Evolutionary conservation across 2,329 filamentous ascomycete species (phyloP).

Genomic region (Helminthosporium solani): DNA sequence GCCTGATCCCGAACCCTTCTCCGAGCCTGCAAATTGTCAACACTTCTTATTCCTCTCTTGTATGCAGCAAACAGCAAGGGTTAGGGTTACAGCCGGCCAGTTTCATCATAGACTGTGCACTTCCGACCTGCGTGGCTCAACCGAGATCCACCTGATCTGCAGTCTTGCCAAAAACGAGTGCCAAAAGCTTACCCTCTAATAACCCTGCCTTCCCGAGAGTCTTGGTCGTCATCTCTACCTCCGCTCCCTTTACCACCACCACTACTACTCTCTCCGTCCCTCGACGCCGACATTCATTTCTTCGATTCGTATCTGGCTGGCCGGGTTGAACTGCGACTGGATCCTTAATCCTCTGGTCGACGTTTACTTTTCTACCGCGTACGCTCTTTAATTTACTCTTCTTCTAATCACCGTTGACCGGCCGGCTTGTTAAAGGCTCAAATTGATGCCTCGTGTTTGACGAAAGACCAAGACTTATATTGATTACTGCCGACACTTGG

Average conservation of each 20-base stretch:
- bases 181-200: constrained; percentile 36
- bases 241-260: constrained; percentile 27
- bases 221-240: constrained; percentile 35
- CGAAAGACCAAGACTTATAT: constrained; percentile 12
- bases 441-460: constrained; percentile 17
- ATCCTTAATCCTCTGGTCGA: constrained; percentile 33
- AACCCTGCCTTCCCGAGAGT: constrained; percentile 35
- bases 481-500: constrained; percentile 6
- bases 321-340: constrained; percentile 43
- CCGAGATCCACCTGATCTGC: constrained; percentile 38
- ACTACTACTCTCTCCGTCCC: constrained; percentile 25
- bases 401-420: constrained; percentile 39
- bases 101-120: constrained; percentile 41
- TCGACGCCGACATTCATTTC: constrained; percentile 43
- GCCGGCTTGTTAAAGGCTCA: constrained; percentile 11
- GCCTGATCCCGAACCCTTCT: constrained; percentile 22
- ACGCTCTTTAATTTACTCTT: constrained; percentile 42
- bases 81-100: constrained; percentile 38
- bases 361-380: constrained; percentile 33
- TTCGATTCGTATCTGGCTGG: constrained; percentile 46
- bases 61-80: constrained; percentile 33
- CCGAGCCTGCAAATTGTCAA: constrained; percentile 30
- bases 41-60: constrained; percentile 25
- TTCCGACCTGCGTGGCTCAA: constrained; percentile 30
- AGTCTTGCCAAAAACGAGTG: constrained; percentile 19